Conservation (phyloP, 2,329 filamentous ascomycete genomes). For the Podosphaera fusca region DNA sequence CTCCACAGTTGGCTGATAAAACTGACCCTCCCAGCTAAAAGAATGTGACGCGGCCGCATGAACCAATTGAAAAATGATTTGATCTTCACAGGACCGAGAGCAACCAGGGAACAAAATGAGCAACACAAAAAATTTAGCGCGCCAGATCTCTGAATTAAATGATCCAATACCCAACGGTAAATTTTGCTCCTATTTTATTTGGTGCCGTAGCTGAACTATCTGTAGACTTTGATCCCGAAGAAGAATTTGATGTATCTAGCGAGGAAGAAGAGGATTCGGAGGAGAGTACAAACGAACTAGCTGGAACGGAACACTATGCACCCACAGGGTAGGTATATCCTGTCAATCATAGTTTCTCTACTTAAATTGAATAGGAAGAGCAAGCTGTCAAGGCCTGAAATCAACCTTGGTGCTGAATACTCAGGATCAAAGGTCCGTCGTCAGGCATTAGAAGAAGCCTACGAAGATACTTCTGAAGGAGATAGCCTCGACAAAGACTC, state of each 20-base stretch:
- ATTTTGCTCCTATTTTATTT: neutral
- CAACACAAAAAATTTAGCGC: conserved; percentile 25
- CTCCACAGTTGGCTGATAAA: conserved; percentile 1
- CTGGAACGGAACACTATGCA: conserved; percentile 71
- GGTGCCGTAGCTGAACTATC: neutral
- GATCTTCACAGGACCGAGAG: neutral
- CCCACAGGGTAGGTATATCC: conserved; percentile 34
- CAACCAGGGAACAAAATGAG: conserved; percentile 22
- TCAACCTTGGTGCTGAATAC: conserved; percentile 57
- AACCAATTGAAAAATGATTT: conserved; percentile 6
- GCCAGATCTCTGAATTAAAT: conserved; percentile 37
- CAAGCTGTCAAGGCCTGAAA: conserved; percentile 50
- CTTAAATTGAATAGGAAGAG: conserved; percentile 36
- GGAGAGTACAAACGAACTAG: conserved; percentile 28
- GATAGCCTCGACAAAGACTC: conserved; percentile 27
- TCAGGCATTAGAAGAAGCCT: conserved; percentile 32
- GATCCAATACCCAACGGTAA: conserved; percentile 35
- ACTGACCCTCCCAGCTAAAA: conserved; percentile 3
- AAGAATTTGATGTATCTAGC: conserved; percentile 9
- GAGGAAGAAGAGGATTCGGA: conserved; percentile 22
- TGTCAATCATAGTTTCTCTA: neutral
- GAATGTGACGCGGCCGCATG: conserved; percentile 9
- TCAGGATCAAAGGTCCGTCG: conserved; percentile 54
- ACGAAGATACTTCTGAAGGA: conserved; percentile 28
- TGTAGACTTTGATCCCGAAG: conserved; percentile 20